Percentiles rank a stretch among this genome's conserved stretches.
Conservation (phyloP, 129 eudicot genomes). For the Artemisia tridentata region DNA sequence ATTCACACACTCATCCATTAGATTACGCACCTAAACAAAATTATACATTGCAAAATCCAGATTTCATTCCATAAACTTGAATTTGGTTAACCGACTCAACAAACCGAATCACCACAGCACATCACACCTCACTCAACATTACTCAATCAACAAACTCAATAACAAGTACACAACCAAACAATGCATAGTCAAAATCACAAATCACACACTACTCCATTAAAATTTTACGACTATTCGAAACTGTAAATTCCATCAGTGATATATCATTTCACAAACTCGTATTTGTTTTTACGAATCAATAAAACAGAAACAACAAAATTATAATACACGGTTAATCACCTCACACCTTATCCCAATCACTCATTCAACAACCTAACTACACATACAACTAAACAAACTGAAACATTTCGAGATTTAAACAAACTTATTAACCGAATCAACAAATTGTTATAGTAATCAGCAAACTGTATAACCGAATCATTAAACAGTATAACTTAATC, state of each 20-base stretch:
- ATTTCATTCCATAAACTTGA: background rate
- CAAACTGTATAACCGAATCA: too few relatives aligned
- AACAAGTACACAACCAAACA: background rate
- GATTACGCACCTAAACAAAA: too few relatives aligned
- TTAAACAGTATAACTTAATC: background rate
- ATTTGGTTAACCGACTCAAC: background rate
- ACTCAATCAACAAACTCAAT: constrained; percentile 11
- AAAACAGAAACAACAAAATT: too few relatives aligned
- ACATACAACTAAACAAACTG: background rate
- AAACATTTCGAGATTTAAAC: background rate
- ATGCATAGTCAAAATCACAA: constrained; percentile 10
- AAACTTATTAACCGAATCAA: background rate
- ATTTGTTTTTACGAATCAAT: too few relatives aligned
- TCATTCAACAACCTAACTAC: too few relatives aligned
- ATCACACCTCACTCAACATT: constrained; percentile 21
- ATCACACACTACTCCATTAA: background rate
- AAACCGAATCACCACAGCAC: background rate
- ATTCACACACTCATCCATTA: too few relatives aligned
- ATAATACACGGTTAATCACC: too few relatives aligned
- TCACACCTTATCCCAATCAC: too few relatives aligned
- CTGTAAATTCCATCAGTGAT: too few relatives aligned
- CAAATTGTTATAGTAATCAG: too few relatives aligned
- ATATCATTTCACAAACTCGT: too few relatives aligned
- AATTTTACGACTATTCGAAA: background rate
- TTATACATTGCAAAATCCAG: too few relatives aligned